Base-by-base conservation (phyloP, 177 flowering plant species). In the Telopea speciosissima region DNA sequence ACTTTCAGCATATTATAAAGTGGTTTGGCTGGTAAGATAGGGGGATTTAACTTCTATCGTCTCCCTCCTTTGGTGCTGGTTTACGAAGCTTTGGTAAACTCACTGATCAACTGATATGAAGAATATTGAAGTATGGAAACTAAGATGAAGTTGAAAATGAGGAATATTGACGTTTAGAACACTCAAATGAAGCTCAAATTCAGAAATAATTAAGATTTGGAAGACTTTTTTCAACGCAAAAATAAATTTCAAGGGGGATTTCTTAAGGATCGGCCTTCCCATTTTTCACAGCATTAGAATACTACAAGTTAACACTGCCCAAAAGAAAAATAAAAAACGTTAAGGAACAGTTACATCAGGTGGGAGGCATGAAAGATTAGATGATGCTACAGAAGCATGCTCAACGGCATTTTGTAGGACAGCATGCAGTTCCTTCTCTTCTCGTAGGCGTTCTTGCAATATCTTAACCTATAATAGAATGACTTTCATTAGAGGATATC, bases 381-480 rank as follows among this genome's bases (percentile, higher is more conserved):
- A 79, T 28, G 80, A 66, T 56, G 77, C 31, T 28, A 63, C n/a
- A 60, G 71, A 69, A 67, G 78, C 81, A 71, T 80, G 77, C 74
- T 81, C 81, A 60, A 83, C 66, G 19, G 87, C 90, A 73, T 78
- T 76, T 79, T 85, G 85, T 72, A 88, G 80, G 45, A 80, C 61
- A 67, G 71, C 70, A 74, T 81, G 96, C 72, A 90, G 70, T 72
- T 86, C 86, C 76, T 84, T 80, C 82, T 90, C 90, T 71, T 83
- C 80, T 70, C 70, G 78, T 66, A 90, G 75, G 75, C 83, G 77
- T 69, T 78, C 70, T 70, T 78, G 85, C 79, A 90, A 72, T 71
- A 74, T 83, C 67, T 73, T 75, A 56, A 90, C 87, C 96, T 90
- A 75, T 62, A 40, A 69, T 45, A 75, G 31, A 33, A 62, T 17